These are phyloP conservation scores for Thelephora terrestris DNA, from an alignment of 1,284 basidiomycete species.

Conservation along the genomic window DNA sequence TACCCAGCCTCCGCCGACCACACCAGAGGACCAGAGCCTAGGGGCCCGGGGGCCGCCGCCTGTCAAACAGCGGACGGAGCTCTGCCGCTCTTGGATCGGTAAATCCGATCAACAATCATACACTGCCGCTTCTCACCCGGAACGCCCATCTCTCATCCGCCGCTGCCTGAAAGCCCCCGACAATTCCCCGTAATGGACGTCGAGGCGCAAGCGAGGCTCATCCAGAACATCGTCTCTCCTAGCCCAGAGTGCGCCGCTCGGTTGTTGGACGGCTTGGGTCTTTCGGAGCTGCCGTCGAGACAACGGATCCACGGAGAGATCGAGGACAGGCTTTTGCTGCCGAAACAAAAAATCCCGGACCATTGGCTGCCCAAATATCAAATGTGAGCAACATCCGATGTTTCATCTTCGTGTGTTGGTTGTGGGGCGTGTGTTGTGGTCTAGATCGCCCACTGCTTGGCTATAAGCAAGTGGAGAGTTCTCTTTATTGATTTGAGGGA, in stretches of 20 bases:
- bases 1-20: too few relatives aligned
- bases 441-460: too few relatives aligned
- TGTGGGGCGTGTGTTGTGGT: too few relatives aligned
- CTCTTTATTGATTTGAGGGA: too few relatives aligned
- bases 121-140: not conserved
- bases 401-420: not conserved
- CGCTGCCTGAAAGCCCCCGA: not conserved
- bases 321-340: slow-evolving; percentile 59
- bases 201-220: slow-evolving; percentile 17
- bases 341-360: slow-evolving; percentile 47
- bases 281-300: slow-evolving; percentile 44
- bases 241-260: slow-evolving; percentile 27
- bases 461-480: too few relatives aligned
- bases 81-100: not conserved
- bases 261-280: slow-evolving; percentile 42
- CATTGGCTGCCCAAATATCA: slow-evolving; percentile 72
- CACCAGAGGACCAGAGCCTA: too few relatives aligned
- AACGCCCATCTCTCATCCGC: too few relatives aligned
- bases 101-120: not conserved
- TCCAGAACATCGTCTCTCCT: slow-evolving; percentile 40
- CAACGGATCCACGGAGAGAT: slow-evolving; percentile 55
- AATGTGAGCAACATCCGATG: slow-evolving; percentile 39
- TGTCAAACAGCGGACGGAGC: too few relatives aligned
- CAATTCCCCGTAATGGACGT: slow-evolving; percentile 5
- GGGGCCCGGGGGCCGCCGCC: too few relatives aligned